Base-by-base conservation (phyloP, 352 stramenopile genomes). In the Halophytophthora polymorphica region DNA sequence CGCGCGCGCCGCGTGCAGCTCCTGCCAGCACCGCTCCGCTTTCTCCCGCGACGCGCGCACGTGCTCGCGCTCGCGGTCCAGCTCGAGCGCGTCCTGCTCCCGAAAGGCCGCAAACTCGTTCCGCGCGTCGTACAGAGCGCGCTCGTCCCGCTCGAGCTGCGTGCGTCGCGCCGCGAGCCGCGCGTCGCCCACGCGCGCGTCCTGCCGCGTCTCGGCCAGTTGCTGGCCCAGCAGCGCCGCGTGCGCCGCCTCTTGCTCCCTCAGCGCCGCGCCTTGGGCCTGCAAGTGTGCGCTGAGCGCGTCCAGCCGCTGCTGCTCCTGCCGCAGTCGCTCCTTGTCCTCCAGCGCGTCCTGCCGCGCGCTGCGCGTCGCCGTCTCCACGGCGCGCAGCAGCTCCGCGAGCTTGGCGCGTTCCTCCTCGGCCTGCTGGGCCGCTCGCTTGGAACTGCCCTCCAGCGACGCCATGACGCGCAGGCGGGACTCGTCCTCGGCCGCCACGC, bases 281-380 rank as follows among this genome's bases (percentile, higher is more conserved):
- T 90, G 76, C 39, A 89, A 86, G 29, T 93, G 79, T 6, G 69
- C 45, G 21, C 77, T 73, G 0, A 90, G 54, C 12, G 69, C 70
- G 34, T 79, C 71, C 4, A 93, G 33, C 0, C 82, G 79, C n/a
- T 73, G 43, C 50, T 93, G 83, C 40, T 93, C 80, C 18, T 81
- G 66, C 8, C 77, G 64, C 33, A 93, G 40, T 2, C 83, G 73
- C 61, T 93, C 80, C 39, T 87, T 85, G 41, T 93, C 78, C 19
- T 90, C 82, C 11, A 86, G 45, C 22, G 83, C 64, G 45, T 83
- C 77, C 40, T 88, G 76, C 6, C 77, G 71, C 19, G 57, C 63
- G 28, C 71, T 58, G 0, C 80, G 72, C 28, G 86, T 60, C 6
- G 69, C 78, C 13, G 61, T 51, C 58, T 90, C 83, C 1, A 93